Evolutionary conservation across 2,329 filamentous ascomycete genomes (phyloP), one percentile per base, ranked within the genome.

Genomic region (Colletotrichum sp.): DNA sequence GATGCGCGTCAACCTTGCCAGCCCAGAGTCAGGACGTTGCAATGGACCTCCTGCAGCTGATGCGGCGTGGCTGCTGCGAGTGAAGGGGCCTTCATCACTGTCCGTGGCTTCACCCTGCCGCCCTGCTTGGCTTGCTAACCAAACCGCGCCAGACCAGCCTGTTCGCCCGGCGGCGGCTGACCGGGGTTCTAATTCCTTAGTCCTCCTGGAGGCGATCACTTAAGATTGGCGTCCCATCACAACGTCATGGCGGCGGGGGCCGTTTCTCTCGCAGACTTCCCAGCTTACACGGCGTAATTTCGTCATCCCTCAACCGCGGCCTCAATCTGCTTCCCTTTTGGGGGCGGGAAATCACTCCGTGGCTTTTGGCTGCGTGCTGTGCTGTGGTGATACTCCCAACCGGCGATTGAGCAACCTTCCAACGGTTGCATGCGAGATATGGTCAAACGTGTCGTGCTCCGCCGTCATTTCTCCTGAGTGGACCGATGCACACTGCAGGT

Each of bases 181-280:
- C 69, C 74, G 30, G 71, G 70, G 64, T 76, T 28, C 28, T 30
- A 21, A 32, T 59, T 69, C 21, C 21, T 60, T 74, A 65, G 64
- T 59, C 64, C 34, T 67, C 64, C 59, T 64, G 34, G 64, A 49
- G 74, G 26, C 63, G 70, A 76, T 76, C 49, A 24, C 4, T 69
- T 60, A 76, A 76, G 74, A 73, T 69, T 76, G 70, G 70, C 64
- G 74, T 76, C 60, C 74, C 64, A 73, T 74, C 44, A 21, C 70
- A 65, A 69, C 74, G 74, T 76, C 74, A 76, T 76, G 62, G 64
- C 28, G 64, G 57, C 57, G 28, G 44, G 73, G 64, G 69, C 60
- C 44, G 39, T 59, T 36, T 30, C 28, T 68, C 70, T 49, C 49
- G 26, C 72, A 59, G 57, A 65, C 28, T 28, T 57, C 26, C 60